Evolutionary conservation across 192 early-diverging fungal genomes (phyloP).

Genomic region (Thoreauomyces humboldtii): DNA sequence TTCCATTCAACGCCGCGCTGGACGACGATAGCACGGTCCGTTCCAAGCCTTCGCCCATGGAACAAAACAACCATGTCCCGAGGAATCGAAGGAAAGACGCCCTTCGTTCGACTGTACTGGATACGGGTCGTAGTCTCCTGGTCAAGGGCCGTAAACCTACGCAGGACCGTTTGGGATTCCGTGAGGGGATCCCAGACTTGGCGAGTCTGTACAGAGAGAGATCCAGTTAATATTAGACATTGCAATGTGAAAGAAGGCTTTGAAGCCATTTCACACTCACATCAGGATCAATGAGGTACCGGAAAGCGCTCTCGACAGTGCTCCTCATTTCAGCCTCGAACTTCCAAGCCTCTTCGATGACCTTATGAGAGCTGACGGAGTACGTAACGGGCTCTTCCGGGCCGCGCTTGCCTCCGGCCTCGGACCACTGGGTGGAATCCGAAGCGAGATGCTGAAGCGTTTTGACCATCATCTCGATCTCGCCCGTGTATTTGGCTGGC

Average conservation of each 20-base stretch:
- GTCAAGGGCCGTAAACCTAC: not conserved
- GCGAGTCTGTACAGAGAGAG: conserved; percentile 3
- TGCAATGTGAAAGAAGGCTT: no score
- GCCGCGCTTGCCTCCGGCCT: not conserved
- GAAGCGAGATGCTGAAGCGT: not conserved
- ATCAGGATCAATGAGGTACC: not conserved
- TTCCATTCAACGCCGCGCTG: conserved; percentile 7
- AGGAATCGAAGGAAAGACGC: conserved; percentile 1
- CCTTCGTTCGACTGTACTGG: not conserved
- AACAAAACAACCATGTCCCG: conserved; percentile 6
- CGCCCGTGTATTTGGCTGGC: not conserved
- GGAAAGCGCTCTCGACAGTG: not conserved
- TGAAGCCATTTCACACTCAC: no score
- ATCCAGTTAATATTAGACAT: no score
- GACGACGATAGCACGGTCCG: conserved; percentile 3
- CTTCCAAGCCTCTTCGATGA: conserved; percentile 7
- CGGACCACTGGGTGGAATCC: not conserved
- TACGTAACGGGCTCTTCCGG: not conserved
- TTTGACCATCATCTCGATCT: conserved; percentile 14
- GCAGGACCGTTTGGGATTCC: not conserved
- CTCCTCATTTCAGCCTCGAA: conserved; percentile 3
- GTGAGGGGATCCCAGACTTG: conserved; percentile 1
- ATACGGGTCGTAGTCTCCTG: conserved; percentile 2
- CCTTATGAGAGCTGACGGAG: not conserved
- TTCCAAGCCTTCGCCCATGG: not conserved